These are phyloP conservation scores for Cryptococcus sp. DNA, from an alignment of 1,284 basidiomycete genomes.

Conservation along the genomic window DNA sequence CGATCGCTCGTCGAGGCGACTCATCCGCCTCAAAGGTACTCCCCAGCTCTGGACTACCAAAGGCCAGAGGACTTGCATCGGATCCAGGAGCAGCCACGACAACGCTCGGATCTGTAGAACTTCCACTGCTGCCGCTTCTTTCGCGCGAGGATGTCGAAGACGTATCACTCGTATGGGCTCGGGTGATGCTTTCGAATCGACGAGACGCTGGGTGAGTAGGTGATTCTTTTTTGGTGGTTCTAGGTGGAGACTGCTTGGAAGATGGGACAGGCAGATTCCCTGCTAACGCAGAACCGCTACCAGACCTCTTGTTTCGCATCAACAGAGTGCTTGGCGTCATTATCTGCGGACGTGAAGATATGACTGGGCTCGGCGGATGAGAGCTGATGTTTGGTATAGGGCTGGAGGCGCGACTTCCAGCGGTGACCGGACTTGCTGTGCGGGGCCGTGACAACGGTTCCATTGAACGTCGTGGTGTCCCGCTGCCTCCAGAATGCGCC, in stretches of 20 bases:
- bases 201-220: constrained; percentile 23
- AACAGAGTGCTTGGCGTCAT: constrained; percentile 34
- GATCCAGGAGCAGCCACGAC: constrained; percentile 11
- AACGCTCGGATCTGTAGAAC: constrained; percentile 11
- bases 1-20: constrained; percentile 18
- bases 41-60: constrained; percentile 40
- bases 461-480: constrained; percentile 22
- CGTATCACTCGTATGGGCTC: constrained; percentile 7
- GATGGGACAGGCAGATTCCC: constrained; percentile 15
- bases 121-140: constrained; percentile 27
- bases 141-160: constrained; percentile 12
- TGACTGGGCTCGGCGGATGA: constrained; percentile 34
- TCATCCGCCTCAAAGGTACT: constrained; percentile 21
- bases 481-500: constrained; percentile 14
- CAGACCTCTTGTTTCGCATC: constrained; percentile 35
- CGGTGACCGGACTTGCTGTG: constrained; percentile 23
- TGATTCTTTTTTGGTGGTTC: constrained; percentile 11
- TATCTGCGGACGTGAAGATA: constrained; percentile 10
- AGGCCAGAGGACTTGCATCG: constrained; percentile 37
- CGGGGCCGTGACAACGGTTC: constrained; percentile 22
- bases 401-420: constrained; percentile 19
- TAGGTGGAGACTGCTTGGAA: constrained; percentile 21
- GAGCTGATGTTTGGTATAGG: constrained; percentile 26
- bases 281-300: constrained; percentile 26
- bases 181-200: constrained; percentile 16